A percentile compares a stretch with the other conserved stretches of the same genome.
Conservation (phyloP, 208 protist genomes). For the Wallacemonas sp. region DNA sequence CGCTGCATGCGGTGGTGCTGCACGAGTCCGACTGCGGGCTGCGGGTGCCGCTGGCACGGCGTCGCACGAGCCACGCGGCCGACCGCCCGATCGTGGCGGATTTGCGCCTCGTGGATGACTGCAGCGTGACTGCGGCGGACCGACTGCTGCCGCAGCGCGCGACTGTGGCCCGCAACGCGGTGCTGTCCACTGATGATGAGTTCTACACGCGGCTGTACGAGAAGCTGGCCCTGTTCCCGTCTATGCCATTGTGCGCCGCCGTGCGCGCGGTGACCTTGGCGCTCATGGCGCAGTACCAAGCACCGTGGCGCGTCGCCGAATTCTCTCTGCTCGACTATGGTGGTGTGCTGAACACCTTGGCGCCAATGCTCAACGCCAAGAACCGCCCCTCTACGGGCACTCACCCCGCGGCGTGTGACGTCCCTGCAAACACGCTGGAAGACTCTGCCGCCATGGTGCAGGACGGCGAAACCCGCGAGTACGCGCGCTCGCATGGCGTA, state of each 20-base stretch:
- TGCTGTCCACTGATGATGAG: conserved; percentile 8
- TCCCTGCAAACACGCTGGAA: background rate
- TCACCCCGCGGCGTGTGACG: background rate
- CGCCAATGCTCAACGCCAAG: conserved; percentile 5
- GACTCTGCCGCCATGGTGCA: background rate
- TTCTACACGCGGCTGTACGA: conserved; percentile 30
- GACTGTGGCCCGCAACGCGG: conserved; percentile 28
- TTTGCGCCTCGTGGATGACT: conserved; percentile 31
- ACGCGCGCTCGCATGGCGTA: conserved; percentile 34
- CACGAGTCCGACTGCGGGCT: conserved; percentile 20
- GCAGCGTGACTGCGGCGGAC: background rate
- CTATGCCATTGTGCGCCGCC: conserved; percentile 22
- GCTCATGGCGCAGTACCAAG: conserved; percentile 16
- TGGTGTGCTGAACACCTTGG: conserved; percentile 34
- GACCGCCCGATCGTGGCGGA: conserved; percentile 23
- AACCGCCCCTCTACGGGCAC: background rate
- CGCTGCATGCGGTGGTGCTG: conserved; percentile 27
- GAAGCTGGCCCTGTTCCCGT: conserved; percentile 19
- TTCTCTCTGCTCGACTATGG: conserved; percentile 62
- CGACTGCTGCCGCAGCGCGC: conserved; percentile 19
- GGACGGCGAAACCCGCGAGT: conserved; percentile 28
- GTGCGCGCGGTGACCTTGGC: conserved; percentile 29
- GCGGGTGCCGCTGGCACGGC: background rate
- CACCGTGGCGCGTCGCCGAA: conserved; percentile 55
- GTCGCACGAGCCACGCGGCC: background rate